phyloP scores from a whole-genome alignment of 345 rosid genomes.

The Euphorbia pulcherrima region DNA sequence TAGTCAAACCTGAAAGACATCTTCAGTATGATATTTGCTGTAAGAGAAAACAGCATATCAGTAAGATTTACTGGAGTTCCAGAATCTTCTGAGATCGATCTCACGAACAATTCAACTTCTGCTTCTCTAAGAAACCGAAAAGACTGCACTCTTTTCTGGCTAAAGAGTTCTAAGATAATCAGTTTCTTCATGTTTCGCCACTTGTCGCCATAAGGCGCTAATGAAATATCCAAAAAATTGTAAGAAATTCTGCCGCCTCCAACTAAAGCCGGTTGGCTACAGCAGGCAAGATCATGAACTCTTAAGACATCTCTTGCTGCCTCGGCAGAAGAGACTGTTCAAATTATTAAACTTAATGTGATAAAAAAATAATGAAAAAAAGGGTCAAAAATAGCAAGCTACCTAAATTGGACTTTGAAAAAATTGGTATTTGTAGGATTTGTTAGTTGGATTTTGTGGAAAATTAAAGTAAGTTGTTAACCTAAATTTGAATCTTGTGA shows the following conservation, averaged over 20 bases:
- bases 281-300: slow-evolving; percentile 20
- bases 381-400: too few species aligned
- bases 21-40: slow-evolving; percentile 4
- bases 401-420: too few species aligned
- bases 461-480: too few species aligned
- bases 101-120: neutral
- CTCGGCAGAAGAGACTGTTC: slow-evolving; percentile 27
- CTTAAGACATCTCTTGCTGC: slow-evolving; percentile 24
- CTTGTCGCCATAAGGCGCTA: slow-evolving; percentile 16
- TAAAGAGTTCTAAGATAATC: slow-evolving; percentile 19
- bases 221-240: slow-evolving; percentile 13
- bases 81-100: slow-evolving; percentile 1
- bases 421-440: too few species aligned
- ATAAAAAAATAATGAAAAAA: too few species aligned
- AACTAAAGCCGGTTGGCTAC: slow-evolving; percentile 11
- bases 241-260: slow-evolving; percentile 17
- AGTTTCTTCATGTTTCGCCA: slow-evolving; percentile 21
- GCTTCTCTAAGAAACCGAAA: slow-evolving; percentile 12
- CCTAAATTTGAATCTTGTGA: too few species aligned
- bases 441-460: too few species aligned
- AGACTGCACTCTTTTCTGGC: slow-evolving; percentile 19
- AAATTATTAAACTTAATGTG: too few species aligned
- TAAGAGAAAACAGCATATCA: slow-evolving; percentile 5
- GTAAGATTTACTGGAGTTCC: slow-evolving; percentile 13
- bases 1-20: slow-evolving; percentile 14